Evolutionary conservation across 192 early-diverging fungal species (phyloP), one percentile per base, ranked within the genome.

Genomic region (Coemansia sp.): DNA sequence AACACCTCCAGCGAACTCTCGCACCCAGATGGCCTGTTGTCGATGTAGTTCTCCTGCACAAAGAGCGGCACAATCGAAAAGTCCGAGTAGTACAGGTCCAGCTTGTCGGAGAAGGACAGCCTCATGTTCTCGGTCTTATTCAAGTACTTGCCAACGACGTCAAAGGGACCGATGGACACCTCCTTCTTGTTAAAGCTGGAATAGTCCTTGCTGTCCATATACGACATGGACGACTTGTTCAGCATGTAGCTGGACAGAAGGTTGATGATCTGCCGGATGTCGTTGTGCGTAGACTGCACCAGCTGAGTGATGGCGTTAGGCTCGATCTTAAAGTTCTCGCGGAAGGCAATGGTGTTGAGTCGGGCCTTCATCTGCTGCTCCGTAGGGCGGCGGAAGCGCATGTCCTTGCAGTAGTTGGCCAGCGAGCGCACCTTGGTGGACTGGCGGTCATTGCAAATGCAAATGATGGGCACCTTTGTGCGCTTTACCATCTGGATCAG

Each of bases 211-310:
- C 90, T 89, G 64, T 96, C 84, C 65, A 95, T 89, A 69, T 88
- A 98, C 20, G 85, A 75, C 86, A 99, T 89, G 2, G 76, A 75
- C 20, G 75, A 75, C 45, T 83, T 73, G 20, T 76, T 76, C 41
- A 97, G 73, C 50, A 92, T 86, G 76, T 92, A 99, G n/a, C 92
- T 94, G 1, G 95, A 96, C 56, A 99, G 69, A 63, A 97, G 84
- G 71, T 96, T 98, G 56, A 99, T 84, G 61, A 98, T 89, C 80
- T 99, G 98, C 3, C 98, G 92, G 75, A 99, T 95, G 76, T 99
- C 98, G 27, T 88, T 89, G 41, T 88, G 87, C 0, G 97, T 94
- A 6, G 85, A 84, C 62, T 82, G 72, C 18, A 96, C 90, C 39
- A 99, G 75, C 71, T 94, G 86, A 35, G 87, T 90, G 29, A 98